These are phyloP conservation scores for Malus hybrid DNA, from an alignment of 331 rosid species.

Conservation along the genomic window DNA sequence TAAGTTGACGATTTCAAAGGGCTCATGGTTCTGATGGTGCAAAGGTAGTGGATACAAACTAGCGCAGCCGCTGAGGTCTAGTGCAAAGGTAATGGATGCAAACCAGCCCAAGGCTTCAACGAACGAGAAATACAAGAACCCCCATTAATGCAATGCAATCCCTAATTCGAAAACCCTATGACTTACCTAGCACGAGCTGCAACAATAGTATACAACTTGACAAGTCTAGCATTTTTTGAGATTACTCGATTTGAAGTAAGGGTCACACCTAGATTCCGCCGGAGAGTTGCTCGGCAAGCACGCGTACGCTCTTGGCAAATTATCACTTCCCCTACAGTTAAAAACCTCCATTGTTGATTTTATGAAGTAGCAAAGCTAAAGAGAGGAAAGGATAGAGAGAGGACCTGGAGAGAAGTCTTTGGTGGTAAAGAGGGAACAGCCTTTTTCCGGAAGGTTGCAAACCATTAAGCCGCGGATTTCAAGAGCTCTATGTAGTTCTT, in stretches of 20 bases:
- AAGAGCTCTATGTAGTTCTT: constrained; percentile 49
- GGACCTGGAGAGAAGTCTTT: constrained; percentile 60
- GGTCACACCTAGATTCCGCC: constrained; percentile 47
- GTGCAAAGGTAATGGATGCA: too few species aligned
- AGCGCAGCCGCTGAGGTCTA: too few species aligned
- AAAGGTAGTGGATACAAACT: too few species aligned
- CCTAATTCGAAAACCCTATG: not conserved
- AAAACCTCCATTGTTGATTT: not conserved
- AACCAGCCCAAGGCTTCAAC: not conserved
- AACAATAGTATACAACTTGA: constrained; percentile 64
- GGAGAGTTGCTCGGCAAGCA: constrained; percentile 59
- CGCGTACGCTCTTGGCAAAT: constrained; percentile 61
- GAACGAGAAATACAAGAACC: not conserved
- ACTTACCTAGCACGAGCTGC: constrained; percentile 65
- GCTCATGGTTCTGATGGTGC: too few species aligned
- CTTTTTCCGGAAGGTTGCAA: constrained; percentile 47
- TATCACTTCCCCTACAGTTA: constrained; percentile 58
- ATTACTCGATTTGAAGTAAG: constrained; percentile 46
- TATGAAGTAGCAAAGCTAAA: not conserved
- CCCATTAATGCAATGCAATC: not conserved
- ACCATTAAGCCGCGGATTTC: constrained; percentile 29
- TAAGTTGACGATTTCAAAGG: too few species aligned
- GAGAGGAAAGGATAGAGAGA: not conserved
- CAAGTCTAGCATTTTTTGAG: constrained; percentile 77
- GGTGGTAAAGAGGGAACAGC: constrained; percentile 59